Conservation (phyloP, 768 basidiomycete genomes). For the Rhizopogon rudus region DNA sequence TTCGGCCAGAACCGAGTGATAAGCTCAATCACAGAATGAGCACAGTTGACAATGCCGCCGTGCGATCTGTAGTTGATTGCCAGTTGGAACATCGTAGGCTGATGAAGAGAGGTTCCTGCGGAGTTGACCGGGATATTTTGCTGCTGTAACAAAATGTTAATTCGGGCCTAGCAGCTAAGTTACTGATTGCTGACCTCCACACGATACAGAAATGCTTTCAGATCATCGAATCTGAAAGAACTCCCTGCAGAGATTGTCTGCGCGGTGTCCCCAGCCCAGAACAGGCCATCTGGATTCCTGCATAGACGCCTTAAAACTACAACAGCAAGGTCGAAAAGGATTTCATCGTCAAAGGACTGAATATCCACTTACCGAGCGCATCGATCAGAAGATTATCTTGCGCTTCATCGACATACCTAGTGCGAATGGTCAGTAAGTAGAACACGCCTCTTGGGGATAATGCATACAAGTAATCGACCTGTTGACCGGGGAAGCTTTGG, state of each 20-base stretch:
- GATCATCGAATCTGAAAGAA: slow-evolving; percentile 64
- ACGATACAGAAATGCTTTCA: slow-evolving; percentile 63
- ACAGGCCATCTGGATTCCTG: slow-evolving; percentile 57
- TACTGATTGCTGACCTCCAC: background rate
- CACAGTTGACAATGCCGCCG: slow-evolving; percentile 70
- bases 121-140: slow-evolving; percentile 10
- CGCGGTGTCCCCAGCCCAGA: slow-evolving; percentile 80
- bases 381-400: slow-evolving; percentile 72
- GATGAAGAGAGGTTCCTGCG: slow-evolving; percentile 10
- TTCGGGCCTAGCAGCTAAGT: background rate
- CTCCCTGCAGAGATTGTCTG: slow-evolving; percentile 74
- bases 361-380: slow-evolving; percentile 39
- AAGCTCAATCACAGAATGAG: slow-evolving; percentile 58
- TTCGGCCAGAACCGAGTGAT: slow-evolving; percentile 59
- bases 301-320: slow-evolving; percentile 62
- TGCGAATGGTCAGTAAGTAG: background rate
- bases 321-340: background rate
- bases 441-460: background rate
- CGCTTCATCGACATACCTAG: slow-evolving; percentile 68
- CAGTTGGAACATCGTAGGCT: slow-evolving; percentile 48
- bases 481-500: slow-evolving; percentile 24
- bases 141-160: slow-evolving; percentile 11
- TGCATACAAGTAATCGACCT: slow-evolving; percentile 52
- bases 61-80: slow-evolving; percentile 67
- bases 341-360: background rate